Base-by-base conservation (phyloP, 306 rosid species). In the Medicago truncatula region DNA sequence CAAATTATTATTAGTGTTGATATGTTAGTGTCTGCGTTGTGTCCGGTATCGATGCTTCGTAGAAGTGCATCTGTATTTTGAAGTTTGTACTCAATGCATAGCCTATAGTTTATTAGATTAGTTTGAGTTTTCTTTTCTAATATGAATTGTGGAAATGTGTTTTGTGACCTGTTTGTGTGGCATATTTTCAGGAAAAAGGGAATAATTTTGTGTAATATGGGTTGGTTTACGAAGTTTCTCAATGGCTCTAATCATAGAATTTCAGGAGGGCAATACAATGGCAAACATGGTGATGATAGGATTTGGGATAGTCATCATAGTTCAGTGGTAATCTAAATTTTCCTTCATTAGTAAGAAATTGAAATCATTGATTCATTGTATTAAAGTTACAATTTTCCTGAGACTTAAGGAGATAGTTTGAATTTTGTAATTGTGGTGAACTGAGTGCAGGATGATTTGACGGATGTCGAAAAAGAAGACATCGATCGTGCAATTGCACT, bases 201-300 rank as follows among this genome's bases (percentile, higher is more conserved):
- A 61, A 60, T 75, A 84, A 81, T 17, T 76, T 70, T 62, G 75
- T 65, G 58, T 49, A 39, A 61, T 40, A 93, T 93, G 98, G 89
- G 89, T 80, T 91, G 98, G 98, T 80, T 91, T 77, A 84, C 87
- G 77, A 89, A 91, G 80, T 67, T 93, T 80, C 80, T 91, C 60
- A 91, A 87, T 80, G 97, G 97, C 62, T 78, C 90, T 21, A 75
- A 86, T 79, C 86, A 80, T 76, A 86, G 71, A 86, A 52, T 74
- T 76, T 76, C 80, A 66, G 38, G 71, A 18, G 89, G 95, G 15
- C 80, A 81, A 21, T 77, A 86, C 82, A 85, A 74, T 61, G 89
- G 84, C 67, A 87, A 52, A 58, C 77, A 84, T 83, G 87, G 80
- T 74, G 86, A 85, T 14, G 88, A 89, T 64, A 84, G 83, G 82